Evolutionary conservation across 257 asterid species (phyloP), one percentile per base, ranked within the genome.

Genomic region (Datura wrightii): DNA sequence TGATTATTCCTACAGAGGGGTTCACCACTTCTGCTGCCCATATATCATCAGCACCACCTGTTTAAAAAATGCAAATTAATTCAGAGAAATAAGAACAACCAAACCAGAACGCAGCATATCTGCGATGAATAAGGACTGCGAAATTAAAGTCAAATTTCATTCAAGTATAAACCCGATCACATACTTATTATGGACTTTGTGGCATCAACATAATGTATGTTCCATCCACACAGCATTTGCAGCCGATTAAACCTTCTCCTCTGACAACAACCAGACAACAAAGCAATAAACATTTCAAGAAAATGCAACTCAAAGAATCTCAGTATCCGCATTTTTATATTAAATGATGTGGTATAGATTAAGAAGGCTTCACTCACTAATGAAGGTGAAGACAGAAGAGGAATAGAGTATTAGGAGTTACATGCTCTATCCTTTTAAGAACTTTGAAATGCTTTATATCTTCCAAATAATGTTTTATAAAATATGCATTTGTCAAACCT

Each of bases 151-250:
- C 36, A 41, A 78, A 78, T 31, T 52, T 78, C 48, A 15, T 34
- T 0, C 1, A 34, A 50, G 48, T 52, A 50, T 31, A 78, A 52
- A 34, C 2, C 63, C 3, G 59, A 80, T 19, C 63, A 84, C 92
- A 4, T 93, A 94, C 99, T 67, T 41, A 59, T 83, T 67, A 96
- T 34, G 86, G 96, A 86, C 65, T 90, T 89, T 62, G 98, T 93
- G 86, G 93, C 93, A 80, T 94, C 98, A 39, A 93, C 82, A 80
- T 79, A 91, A 86, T 93, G 92, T 83, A 96, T 92, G 82, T 83
- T 84, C 98, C 99, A 96, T 37, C 98, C 98, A 79, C 90, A 94
- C 83, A 93, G 87, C 91, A 88, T 86, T 86, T 93, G 93, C 85
- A 96, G 93, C 70, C 95, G 89, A 81, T 84, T 86, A 41, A 96